phyloP scores from a whole-genome alignment of 306 rosid genomes.

The Quercus aquifolioides region DNA sequence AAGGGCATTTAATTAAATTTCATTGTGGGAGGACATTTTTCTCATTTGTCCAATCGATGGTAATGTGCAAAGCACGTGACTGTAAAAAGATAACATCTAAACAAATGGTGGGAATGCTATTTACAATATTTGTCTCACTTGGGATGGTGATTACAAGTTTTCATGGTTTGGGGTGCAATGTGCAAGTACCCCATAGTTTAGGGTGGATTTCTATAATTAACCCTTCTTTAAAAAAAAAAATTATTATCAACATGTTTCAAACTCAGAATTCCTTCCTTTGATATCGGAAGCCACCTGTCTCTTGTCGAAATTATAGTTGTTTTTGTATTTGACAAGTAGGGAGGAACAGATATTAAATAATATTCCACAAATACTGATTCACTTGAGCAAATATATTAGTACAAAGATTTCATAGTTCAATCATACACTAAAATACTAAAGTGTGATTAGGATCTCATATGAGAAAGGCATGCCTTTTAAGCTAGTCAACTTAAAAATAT shows the following conservation, averaged over 20 bases:
- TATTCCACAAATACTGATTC: not conserved
- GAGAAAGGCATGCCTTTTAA: not conserved
- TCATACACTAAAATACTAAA: not conserved
- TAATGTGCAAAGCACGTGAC: too few relatives aligned
- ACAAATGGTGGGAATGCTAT: too few relatives aligned
- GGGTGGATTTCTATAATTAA: too few relatives aligned
- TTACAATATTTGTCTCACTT: too few relatives aligned
- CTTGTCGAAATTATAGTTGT: not conserved
- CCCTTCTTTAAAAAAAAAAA: not conserved
- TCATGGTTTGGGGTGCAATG: too few relatives aligned
- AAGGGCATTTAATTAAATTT: too few relatives aligned
- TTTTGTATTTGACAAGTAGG: not conserved
- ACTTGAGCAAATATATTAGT: not conserved
- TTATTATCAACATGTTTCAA: not conserved
- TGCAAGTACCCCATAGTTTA: too few relatives aligned
- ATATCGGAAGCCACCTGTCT: not conserved
- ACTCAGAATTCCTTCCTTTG: not conserved
- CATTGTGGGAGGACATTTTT: too few relatives aligned
- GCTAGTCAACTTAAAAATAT: not conserved
- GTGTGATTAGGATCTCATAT: conserved; percentile 21
- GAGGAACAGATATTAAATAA: not conserved
- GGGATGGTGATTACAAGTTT: too few relatives aligned
- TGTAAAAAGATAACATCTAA: too few relatives aligned
- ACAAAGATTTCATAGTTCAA: not conserved
- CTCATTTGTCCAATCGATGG: too few relatives aligned